Base-by-base conservation (phyloP, 2,329 filamentous ascomycete species). In the Paracamarosporium sp. region DNA sequence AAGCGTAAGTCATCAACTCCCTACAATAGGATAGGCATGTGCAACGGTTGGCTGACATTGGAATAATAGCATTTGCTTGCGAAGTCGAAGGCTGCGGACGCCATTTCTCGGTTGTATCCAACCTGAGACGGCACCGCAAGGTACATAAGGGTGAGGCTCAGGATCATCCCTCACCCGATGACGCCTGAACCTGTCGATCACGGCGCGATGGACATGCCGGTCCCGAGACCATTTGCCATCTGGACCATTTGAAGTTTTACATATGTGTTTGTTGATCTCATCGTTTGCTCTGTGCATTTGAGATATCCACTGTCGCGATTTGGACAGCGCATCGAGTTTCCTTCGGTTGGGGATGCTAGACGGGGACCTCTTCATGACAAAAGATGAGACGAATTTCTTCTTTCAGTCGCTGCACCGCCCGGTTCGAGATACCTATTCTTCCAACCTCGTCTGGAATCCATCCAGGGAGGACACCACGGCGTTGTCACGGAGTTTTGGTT, bases 31-130 rank as follows among this genome's bases (percentile, higher is more conserved):
- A 4, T 25, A 25, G n/a, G 20, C 17, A 7, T 15, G n/a, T n/a
- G n/a, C n/a, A n/a, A n/a, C n/a, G n/a, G n/a, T 11, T 8, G 30
- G 46, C 51, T 71, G 63, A 72, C 48, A 13, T 27, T n/a, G n/a
- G n/a, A 5, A 11, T 8, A 0, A 55, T 72, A 97, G 93, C 95
- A 65, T 98, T 97, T 73, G 90, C 90, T 24, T 98, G 95, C 73
- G 92, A 97, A 70, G 91, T 97, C 55, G 92, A 96, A 73, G 93
- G 93, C 46, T 99, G 95, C 74, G 94, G 94, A 36, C 89, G 95
- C 68, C 92, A 97, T 72, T 98, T 99, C 78, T 98, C 94, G 0
- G 95, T 98, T 25, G 95, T 98, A 22, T 97, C 93, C 43, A 99
- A 99, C 76, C 82, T 98, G 55, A 89, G 95, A 64, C 86, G 95